Conservation (phyloP, 2,329 filamentous ascomycete species). For the Exophiala bonariae region DNA sequence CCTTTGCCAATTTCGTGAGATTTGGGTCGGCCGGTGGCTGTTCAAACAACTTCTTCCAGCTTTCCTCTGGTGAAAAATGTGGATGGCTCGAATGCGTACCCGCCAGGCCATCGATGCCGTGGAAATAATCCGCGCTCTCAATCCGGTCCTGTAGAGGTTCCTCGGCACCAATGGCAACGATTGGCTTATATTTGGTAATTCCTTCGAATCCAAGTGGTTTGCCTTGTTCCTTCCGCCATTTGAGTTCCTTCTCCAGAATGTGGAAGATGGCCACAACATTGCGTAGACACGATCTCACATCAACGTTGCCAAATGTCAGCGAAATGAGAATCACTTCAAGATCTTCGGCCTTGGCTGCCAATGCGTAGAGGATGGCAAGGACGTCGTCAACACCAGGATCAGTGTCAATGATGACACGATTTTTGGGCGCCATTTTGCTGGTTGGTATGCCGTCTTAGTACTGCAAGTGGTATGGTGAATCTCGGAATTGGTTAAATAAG, state of each 20-base stretch:
- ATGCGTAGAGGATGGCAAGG: slow-evolving; percentile 80
- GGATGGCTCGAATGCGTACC: slow-evolving; percentile 70
- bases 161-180: slow-evolving; percentile 83
- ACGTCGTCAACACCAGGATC: slow-evolving; percentile 95
- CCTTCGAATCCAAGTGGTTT: slow-evolving; percentile 70
- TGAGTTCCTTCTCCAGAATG: slow-evolving; percentile 82
- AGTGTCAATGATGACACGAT: slow-evolving; percentile 90
- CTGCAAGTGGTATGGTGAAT: no score
- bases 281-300: slow-evolving; percentile 81
- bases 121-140: slow-evolving; percentile 83
- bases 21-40: slow-evolving; percentile 39
- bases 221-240: slow-evolving; percentile 74
- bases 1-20: slow-evolving; percentile 49
- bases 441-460: no score
- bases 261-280: slow-evolving; percentile 92
- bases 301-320: slow-evolving; percentile 90
- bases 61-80: slow-evolving; percentile 71
- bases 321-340: slow-evolving; percentile 83
- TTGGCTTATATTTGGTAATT: slow-evolving; percentile 71
- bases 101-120: slow-evolving; percentile 74
- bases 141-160: slow-evolving; percentile 81
- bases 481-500: no score
- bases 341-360: slow-evolving; percentile 79
- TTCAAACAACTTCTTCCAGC: slow-evolving; percentile 71
- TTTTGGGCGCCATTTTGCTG: slow-evolving; percentile 62